Percentiles rank a stretch among this genome's conserved stretches.
Conservation (phyloP, 495 filamentous ascomycete species). For the Parathielavia appendiculata region DNA sequence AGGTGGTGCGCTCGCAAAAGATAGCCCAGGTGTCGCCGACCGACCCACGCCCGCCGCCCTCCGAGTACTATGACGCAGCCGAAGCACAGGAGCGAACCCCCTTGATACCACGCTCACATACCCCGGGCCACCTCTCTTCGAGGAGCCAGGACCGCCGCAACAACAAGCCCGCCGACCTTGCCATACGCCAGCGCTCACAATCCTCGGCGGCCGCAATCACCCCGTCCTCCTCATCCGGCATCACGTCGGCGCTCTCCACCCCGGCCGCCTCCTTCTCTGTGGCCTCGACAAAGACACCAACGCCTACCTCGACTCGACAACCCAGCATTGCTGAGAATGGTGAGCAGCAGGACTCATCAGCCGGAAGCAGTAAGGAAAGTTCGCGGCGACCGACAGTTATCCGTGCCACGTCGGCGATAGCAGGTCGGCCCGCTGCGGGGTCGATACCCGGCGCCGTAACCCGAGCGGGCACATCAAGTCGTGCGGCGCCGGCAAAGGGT, state of each 20-base stretch:
- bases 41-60: slow-evolving; percentile 24
- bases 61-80: slow-evolving; percentile 25
- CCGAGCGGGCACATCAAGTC: slow-evolving; percentile 24
- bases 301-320: slow-evolving; percentile 28
- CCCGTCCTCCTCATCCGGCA: slow-evolving; percentile 22
- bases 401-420: slow-evolving; percentile 51
- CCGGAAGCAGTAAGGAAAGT: slow-evolving; percentile 32
- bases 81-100: slow-evolving; percentile 30
- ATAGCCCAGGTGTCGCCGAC: slow-evolving; percentile 34
- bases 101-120: slow-evolving; percentile 45
- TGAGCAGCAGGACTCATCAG: slow-evolving; percentile 43
- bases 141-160: slow-evolving; percentile 45
- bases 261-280: slow-evolving; percentile 26
- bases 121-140: slow-evolving; percentile 49
- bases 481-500: slow-evolving; percentile 30
- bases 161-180: slow-evolving; percentile 42
- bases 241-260: slow-evolving; percentile 12
- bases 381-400: slow-evolving; percentile 37
- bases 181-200: slow-evolving; percentile 48
- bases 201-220: slow-evolving; percentile 34
- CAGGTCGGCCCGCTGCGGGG: slow-evolving; percentile 30
- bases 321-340: slow-evolving; percentile 22
- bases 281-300: slow-evolving; percentile 30
- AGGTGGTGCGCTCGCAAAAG: slow-evolving; percentile 41
- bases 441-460: slow-evolving; percentile 8